These are phyloP conservation scores for Podospora anserina DNA, from an alignment of 495 filamentous ascomycete genomes.

Conservation along the genomic window DNA sequence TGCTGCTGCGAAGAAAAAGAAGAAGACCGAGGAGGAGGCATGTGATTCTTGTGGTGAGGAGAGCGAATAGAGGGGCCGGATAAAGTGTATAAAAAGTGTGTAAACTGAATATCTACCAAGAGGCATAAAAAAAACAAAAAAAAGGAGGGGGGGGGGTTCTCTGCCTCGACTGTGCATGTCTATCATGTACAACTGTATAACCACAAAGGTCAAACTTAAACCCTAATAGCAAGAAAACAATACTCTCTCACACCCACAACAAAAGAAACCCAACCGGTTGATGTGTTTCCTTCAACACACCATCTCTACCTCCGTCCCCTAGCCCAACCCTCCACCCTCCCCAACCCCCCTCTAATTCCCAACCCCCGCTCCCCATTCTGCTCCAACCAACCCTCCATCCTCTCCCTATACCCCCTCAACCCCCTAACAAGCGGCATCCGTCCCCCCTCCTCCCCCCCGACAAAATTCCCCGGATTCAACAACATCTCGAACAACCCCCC, in stretches of 20 bases:
- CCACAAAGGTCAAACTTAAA: constrained; percentile 1
- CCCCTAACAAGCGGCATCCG: constrained; percentile 65
- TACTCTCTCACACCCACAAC: neutral
- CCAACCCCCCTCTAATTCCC: constrained; percentile 67
- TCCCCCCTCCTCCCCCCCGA: constrained; percentile 56
- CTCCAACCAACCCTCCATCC: constrained; percentile 84
- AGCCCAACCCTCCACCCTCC: constrained; percentile 60
- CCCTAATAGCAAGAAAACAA: constrained; percentile 15
- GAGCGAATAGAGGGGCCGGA: constrained; percentile 23
- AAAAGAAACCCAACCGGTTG: neutral
- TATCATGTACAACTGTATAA: neutral
- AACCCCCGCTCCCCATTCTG: constrained; percentile 76
- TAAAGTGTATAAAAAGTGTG: neutral
- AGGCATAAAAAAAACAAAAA: neutral
- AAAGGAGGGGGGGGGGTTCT: neutral
- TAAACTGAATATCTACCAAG: neutral
- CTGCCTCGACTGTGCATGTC: neutral
- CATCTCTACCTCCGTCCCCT: constrained; percentile 26
- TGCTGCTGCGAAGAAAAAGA: constrained; percentile 30
- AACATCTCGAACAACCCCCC: constrained; percentile 75
- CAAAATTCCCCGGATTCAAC: constrained; percentile 69
- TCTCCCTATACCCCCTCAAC: constrained; percentile 62
- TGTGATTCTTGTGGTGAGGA: constrained; percentile 22
- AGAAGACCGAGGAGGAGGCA: constrained; percentile 37
- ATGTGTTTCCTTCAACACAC: neutral